Percentiles rank a stretch among this genome's conserved stretches.
phyloP scores from a whole-genome alignment of 2,329 filamentous ascomycete species.

The Penicillium sp. region DNA sequence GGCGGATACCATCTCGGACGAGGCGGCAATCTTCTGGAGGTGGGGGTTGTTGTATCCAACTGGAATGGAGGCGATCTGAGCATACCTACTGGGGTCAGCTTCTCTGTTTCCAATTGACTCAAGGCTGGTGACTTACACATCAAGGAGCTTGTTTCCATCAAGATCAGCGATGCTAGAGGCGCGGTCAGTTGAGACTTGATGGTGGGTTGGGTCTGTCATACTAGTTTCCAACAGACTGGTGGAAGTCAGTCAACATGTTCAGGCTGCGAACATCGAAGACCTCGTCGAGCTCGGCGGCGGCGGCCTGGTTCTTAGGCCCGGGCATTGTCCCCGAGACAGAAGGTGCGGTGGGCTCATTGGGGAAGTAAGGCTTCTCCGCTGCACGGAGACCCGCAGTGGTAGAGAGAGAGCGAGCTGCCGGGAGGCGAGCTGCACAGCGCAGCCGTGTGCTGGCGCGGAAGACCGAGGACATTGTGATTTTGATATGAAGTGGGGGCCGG shows the following conservation, averaged over 20 bases:
- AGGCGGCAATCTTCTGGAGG: constrained; percentile 66
- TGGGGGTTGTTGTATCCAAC: constrained; percentile 88
- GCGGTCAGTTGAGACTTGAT: constrained; percentile 16
- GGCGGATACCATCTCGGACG: constrained; percentile 73
- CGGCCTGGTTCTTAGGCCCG: constrained; percentile 69
- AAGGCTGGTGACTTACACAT: constrained; percentile 41
- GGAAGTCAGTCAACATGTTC: constrained; percentile 79
- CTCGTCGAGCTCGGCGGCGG: constrained; percentile 66
- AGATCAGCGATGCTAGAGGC: constrained; percentile 44
- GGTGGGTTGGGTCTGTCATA: constrained; percentile 25
- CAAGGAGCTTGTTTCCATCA: constrained; percentile 51
- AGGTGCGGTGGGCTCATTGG: constrained; percentile 58
- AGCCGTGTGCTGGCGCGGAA: constrained; percentile 36
- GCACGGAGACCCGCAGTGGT: constrained; percentile 35
- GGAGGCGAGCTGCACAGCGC: constrained; percentile 32
- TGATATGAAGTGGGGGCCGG: not conserved
- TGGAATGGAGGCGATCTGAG: constrained; percentile 90
- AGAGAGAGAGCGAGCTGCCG: constrained; percentile 33
- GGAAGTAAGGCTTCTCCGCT: constrained; percentile 52
- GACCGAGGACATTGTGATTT: constrained; percentile 34
- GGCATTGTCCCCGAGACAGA: constrained; percentile 62
- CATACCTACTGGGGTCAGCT: constrained; percentile 49
- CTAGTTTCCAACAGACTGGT: constrained; percentile 76
- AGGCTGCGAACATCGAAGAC: constrained; percentile 83
- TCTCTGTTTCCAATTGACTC: not conserved